Percentiles rank a stretch among this genome's conserved stretches.
phyloP scores from a whole-genome alignment of 352 stramenopile genomes.

The Blastocystis hominis region DNA sequence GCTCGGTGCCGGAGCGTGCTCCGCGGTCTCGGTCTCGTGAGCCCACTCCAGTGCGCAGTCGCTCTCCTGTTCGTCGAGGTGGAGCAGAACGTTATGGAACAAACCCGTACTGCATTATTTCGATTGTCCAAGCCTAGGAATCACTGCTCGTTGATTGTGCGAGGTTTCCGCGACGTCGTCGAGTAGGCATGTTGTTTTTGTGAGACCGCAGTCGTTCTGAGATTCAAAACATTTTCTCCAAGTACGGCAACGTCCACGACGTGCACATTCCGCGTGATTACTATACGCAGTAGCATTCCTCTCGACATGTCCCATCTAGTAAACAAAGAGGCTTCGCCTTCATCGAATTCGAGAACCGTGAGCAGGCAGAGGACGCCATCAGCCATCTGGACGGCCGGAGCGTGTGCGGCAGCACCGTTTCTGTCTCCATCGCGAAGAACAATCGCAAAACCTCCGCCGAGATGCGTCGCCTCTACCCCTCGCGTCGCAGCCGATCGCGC shows the following conservation, averaged over 20 bases:
- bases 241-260: background rate
- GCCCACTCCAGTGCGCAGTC: background rate
- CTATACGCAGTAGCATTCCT: background rate
- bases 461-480: background rate
- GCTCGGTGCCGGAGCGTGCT: background rate
- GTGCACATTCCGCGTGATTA: constrained; percentile 32
- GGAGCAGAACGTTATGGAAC: background rate
- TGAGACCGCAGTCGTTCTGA: background rate
- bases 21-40: background rate
- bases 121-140: background rate
- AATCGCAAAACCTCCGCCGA: constrained; percentile 13
- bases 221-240: background rate
- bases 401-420: background rate
- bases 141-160: background rate
- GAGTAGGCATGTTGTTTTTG: background rate
- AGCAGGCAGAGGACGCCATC: background rate
- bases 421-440: background rate
- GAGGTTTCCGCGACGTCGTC: background rate
- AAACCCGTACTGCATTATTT: background rate
- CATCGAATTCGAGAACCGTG: background rate
- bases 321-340: constrained; percentile 28
- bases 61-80: background rate
- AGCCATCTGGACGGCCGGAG: background rate
- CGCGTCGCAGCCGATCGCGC: background rate
- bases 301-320: background rate